phyloP scores from a whole-genome alignment of 331 rosid genomes.

The Cydonia oblonga region DNA sequence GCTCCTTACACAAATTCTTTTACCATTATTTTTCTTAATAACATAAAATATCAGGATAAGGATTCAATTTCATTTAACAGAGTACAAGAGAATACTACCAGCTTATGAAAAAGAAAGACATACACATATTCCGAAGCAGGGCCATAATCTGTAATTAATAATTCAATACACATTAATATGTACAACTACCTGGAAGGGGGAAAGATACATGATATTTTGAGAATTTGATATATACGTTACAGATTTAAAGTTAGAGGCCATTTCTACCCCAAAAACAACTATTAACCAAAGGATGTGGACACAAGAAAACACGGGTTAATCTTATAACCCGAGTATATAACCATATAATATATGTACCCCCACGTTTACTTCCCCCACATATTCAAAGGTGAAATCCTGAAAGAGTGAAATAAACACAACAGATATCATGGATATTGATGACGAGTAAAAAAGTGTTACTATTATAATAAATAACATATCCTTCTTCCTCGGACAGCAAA shows the following conservation, averaged over 20 bases:
- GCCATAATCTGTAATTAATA: not conserved
- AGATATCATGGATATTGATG: not conserved
- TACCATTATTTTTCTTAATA: not conserved
- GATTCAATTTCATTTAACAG: not conserved
- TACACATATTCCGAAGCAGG: constrained; percentile 11
- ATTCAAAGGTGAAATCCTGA: not conserved
- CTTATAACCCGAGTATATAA: not conserved
- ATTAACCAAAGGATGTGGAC: not conserved
- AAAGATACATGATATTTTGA: not conserved
- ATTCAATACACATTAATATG: not conserved
- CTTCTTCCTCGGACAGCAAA: not conserved
- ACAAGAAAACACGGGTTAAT: not conserved
- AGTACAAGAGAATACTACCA: not conserved
- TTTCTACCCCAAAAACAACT: not conserved
- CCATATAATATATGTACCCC: too few relatives aligned
- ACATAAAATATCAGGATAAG: not conserved
- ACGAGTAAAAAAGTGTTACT: not conserved
- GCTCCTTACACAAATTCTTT: not conserved
- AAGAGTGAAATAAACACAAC: not conserved
- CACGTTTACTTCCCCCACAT: not conserved
- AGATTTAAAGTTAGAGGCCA: not conserved
- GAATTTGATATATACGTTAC: not conserved
- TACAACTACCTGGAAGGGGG: not conserved
- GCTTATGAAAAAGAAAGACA: not conserved
- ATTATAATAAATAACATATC: not conserved